These are phyloP conservation scores for Colletotrichum abscissum DNA, from an alignment of 2,329 filamentous ascomycete genomes.

Conservation along the genomic window DNA sequence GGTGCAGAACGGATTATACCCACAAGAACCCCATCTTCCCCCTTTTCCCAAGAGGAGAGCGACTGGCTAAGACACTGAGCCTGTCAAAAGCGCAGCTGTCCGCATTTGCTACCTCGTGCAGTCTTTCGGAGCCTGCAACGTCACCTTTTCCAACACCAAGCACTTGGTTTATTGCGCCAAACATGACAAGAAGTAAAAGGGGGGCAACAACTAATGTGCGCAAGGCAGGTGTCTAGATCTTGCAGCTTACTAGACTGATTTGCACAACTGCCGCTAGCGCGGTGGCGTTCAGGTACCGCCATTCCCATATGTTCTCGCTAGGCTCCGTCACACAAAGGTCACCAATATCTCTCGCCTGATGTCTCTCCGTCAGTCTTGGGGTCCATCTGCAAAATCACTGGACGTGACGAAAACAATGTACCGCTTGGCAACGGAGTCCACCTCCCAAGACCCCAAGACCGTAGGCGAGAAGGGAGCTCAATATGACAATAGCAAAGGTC, in stretches of 20 bases:
- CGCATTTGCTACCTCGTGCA: neutral
- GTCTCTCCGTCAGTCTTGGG: slow-evolving; percentile 1
- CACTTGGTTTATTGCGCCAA: neutral
- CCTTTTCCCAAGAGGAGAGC: neutral
- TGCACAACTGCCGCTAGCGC: slow-evolving; percentile 30
- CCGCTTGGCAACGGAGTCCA: slow-evolving; percentile 8
- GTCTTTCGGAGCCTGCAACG: neutral
- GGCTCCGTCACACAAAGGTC: slow-evolving; percentile 8
- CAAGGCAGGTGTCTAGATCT: slow-evolving; percentile 6
- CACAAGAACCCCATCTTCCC: neutral
- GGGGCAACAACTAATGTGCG: neutral
- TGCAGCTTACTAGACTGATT: neutral
- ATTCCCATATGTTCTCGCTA: neutral
- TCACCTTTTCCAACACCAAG: neutral
- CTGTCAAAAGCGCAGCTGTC: slow-evolving; percentile 5
- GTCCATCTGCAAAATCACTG: slow-evolving; percentile 1
- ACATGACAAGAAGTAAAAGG: neutral
- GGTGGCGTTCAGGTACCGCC: slow-evolving; percentile 26
- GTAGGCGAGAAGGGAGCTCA: neutral
- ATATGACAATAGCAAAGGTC: neutral
- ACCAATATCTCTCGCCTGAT: slow-evolving; percentile 6
- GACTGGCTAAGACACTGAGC: neutral
- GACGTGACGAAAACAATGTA: neutral
- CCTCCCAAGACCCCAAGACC: neutral
- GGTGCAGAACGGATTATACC: neutral